phyloP scores from a whole-genome alignment of 306 rosid genomes.

The Prunus salicina region DNA sequence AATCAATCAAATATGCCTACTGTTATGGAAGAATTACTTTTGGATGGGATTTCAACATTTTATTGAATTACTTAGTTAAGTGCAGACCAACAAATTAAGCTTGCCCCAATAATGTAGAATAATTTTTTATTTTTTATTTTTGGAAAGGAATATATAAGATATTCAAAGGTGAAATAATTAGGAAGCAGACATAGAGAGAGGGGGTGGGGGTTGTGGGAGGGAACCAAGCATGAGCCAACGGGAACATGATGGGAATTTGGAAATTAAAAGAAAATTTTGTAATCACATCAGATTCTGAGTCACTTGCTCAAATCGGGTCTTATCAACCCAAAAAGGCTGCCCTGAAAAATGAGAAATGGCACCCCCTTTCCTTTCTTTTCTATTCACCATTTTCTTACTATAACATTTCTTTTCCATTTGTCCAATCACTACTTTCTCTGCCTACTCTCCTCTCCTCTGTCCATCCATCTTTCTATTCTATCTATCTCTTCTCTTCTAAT shows the following conservation, averaged over 20 bases:
- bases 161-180: slow-evolving; percentile 9
- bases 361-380: neutral
- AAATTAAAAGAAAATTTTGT: slow-evolving; percentile 5
- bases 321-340: slow-evolving; percentile 39
- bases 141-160: too few relatives aligned
- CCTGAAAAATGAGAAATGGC: slow-evolving; percentile 12
- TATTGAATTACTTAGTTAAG: neutral
- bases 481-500: too few relatives aligned
- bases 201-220: neutral
- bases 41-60: neutral
- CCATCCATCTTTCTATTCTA: slow-evolving; percentile 23
- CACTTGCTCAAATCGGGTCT: slow-evolving; percentile 37
- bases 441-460: slow-evolving; percentile 30
- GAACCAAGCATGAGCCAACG: slow-evolving; percentile 6
- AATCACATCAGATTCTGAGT: slow-evolving; percentile 25
- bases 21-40: too few relatives aligned
- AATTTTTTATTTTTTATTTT: too few relatives aligned
- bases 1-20: too few relatives aligned
- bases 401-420: slow-evolving; percentile 27
- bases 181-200: neutral
- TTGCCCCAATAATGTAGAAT: too few relatives aligned
- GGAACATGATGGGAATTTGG: slow-evolving; percentile 20
- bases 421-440: slow-evolving; percentile 41
- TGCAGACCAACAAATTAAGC: neutral
- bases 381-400: neutral